Evolutionary conservation across 1,139 yeast genomes (phyloP), one percentile per base, ranked within the genome.

Genomic region (Lodderomyces oxycetoniae): DNA sequence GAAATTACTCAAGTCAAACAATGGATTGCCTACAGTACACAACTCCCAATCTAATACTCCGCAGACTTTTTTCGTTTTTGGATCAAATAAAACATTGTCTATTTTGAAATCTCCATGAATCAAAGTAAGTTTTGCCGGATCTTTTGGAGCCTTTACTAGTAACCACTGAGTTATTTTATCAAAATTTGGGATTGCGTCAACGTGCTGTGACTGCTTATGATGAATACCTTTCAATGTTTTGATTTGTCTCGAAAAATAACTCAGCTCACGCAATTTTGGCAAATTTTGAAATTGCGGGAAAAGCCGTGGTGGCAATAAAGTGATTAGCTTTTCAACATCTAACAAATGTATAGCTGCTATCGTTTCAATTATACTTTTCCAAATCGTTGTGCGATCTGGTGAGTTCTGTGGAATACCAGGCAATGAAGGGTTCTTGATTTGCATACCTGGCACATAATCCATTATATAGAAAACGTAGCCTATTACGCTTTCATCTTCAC

Each of bases 91-190:
- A 23, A 79, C 49, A 47, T 79, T 79, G 50, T 79, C 86, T 30
- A 79, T 75, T 48, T 79, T 79, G 59, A 74, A 79, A 52, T 79
- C 86, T 1, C 86, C 86, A 45, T 79, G 86, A 28, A 78, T 76
- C 44, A 79, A 63, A 1, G 72, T 56, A 32, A 67, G 59, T 6
- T 63, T 54, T 3, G 57, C 47, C 0, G 77, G 72, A 41, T 80
- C 85, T 9, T 50, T 46, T 13, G 83, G 78, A 0, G 71, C 62
- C 14, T 58, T 52, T 11, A 46, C 34, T 17, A 59, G 43, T 33
- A 76, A 53, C 71, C 75, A 78, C 3, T 49, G 39, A 11, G 71
- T 58, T 6, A 74, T 60, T 3, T 55, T 50, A 2, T 63, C 64
- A 39, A 75, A 74, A 26, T 66, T 49, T 0, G 82, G 81, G 22